Conservation (phyloP, 148 eudicot species). For the Gaultheria prostrata region DNA sequence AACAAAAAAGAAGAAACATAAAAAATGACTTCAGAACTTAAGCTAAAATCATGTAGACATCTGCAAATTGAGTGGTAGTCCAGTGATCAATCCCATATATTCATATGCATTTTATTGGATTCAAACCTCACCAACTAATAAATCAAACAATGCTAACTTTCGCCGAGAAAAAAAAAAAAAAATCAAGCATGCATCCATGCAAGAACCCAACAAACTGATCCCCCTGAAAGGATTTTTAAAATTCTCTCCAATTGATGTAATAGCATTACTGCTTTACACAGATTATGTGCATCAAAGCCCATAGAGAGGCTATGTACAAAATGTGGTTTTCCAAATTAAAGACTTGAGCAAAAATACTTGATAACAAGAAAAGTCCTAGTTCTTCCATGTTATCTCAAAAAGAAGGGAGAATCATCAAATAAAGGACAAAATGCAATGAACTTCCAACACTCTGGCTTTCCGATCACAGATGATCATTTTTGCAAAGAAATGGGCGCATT, state of each 20-base stretch:
- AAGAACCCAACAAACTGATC: background rate
- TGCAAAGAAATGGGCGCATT: background rate
- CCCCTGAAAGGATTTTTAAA: background rate
- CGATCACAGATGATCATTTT: background rate
- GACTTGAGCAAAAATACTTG: background rate
- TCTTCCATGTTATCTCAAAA: background rate
- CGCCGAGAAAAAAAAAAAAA: no score
- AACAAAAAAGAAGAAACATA: background rate
- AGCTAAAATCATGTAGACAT: background rate
- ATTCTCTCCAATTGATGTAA: background rate
- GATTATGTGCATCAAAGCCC: background rate
- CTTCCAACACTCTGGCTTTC: background rate
- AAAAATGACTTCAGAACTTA: background rate
- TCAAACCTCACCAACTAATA: no score
- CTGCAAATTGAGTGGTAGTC: no score
- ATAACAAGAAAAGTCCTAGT: background rate
- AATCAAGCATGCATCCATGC: background rate
- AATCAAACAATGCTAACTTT: no score
- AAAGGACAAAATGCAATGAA: background rate
- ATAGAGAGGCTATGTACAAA: slow-evolving; percentile 12
- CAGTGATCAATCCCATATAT: no score
- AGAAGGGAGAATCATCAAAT: background rate
- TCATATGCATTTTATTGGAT: no score
- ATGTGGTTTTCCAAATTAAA: background rate
- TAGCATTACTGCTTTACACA: background rate